Evolutionary conservation across 106 monocot genomes (phyloP).

Genomic region (Dioscorea dumetorum): DNA sequence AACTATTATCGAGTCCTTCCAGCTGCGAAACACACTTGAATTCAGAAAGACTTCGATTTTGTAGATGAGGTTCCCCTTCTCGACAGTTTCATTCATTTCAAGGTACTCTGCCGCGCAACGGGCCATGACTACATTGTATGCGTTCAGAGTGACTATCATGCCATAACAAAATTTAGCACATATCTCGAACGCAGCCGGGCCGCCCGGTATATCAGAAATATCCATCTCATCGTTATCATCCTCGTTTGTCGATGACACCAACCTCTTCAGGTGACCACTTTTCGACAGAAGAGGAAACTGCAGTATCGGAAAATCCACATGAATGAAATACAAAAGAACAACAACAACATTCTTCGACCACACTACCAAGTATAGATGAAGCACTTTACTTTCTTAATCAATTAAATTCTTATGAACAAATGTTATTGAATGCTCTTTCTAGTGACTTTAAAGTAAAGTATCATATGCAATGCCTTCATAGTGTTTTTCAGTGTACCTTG

Average conservation of each 20-base stretch:
- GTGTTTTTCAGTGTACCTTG: conserved; percentile 27
- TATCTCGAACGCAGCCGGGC: conserved; percentile 71
- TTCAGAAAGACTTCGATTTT: conserved; percentile 80
- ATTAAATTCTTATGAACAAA: background rate
- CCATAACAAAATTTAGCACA: conserved; percentile 93
- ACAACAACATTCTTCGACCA: too few species aligned
- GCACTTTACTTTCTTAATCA: background rate
- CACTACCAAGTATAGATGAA: background rate
- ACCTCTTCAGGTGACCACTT: conserved; percentile 40
- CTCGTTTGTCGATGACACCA: conserved; percentile 29
- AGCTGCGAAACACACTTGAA: conserved; percentile 55
- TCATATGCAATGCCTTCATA: background rate
- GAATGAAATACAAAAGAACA: background rate
- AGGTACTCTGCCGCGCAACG: conserved; percentile 79
- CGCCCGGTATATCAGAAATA: conserved; percentile 71
- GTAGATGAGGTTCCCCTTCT: conserved; percentile 79
- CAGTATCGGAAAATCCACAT: background rate
- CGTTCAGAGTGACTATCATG: conserved; percentile 77
- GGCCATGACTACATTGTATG: conserved; percentile 68
- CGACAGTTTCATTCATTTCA: conserved; percentile 64
- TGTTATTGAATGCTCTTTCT: background rate
- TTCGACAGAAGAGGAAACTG: conserved; percentile 85
- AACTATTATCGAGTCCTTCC: conserved; percentile 83
- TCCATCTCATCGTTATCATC: conserved; percentile 36
- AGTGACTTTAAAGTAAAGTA: too few species aligned